These are phyloP conservation scores for Cryomyces minteri DNA, from an alignment of 495 filamentous ascomycete species.

Conservation along the genomic window DNA sequence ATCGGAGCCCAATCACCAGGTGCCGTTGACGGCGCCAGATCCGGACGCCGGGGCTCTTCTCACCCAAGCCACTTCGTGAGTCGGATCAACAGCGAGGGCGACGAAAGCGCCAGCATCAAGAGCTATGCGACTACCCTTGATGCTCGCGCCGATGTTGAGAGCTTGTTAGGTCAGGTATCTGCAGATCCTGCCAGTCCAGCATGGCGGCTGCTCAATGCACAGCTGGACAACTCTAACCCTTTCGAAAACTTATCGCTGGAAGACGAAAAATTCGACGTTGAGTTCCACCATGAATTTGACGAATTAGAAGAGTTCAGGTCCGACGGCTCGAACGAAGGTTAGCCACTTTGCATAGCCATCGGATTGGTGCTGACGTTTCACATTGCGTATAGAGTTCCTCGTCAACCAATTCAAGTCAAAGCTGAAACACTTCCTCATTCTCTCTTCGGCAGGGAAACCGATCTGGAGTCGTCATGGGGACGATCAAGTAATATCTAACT, in stretches of 20 bases:
- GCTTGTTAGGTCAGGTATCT: slow-evolving; percentile 55
- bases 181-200: slow-evolving; percentile 34
- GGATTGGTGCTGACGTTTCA: slow-evolving; percentile 72
- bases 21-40: slow-evolving; percentile 18
- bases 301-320: slow-evolving; percentile 45
- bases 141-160: slow-evolving; percentile 58
- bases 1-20: neutral
- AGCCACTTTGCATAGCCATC: slow-evolving; percentile 83
- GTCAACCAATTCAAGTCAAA: slow-evolving; percentile 83
- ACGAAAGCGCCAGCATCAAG: slow-evolving; percentile 66
- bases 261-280: slow-evolving; percentile 31
- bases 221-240: slow-evolving; percentile 37
- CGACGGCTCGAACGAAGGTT: slow-evolving; percentile 50
- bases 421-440: slow-evolving; percentile 88
- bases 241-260: slow-evolving; percentile 32
- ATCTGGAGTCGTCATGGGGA: slow-evolving; percentile 93
- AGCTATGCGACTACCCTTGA: slow-evolving; percentile 66
- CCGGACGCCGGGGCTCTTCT: slow-evolving; percentile 18
- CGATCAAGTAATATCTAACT: slow-evolving; percentile 68
- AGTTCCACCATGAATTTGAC: slow-evolving; percentile 64
- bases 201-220: slow-evolving; percentile 38
- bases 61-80: slow-evolving; percentile 30
- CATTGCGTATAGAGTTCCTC: slow-evolving; percentile 85
- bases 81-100: slow-evolving; percentile 39
- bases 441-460: slow-evolving; percentile 94